Percentiles rank a stretch among this genome's conserved stretches.
Evolutionary conservation across 805 yeast species (phyloP).

Genomic region (Candida pseudofarinosa): DNA sequence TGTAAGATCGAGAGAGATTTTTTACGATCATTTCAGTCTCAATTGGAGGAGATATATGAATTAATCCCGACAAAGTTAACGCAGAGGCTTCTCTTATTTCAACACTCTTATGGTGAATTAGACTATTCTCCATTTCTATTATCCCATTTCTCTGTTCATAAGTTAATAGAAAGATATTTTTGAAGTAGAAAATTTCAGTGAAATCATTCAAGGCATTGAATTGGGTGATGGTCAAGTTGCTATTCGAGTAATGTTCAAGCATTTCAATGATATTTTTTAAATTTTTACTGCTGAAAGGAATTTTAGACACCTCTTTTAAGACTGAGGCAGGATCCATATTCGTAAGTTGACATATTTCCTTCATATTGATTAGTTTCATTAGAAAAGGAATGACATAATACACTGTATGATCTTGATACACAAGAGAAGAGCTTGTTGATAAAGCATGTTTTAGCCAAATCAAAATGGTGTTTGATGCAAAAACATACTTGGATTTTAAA

Average conservation of each 20-base stretch:
- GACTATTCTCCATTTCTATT: conserved; percentile 46
- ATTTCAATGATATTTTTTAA: conserved; percentile 29
- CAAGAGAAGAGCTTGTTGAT: conserved; percentile 49
- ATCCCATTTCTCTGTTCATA: conserved; percentile 45
- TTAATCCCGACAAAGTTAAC: conserved; percentile 69
- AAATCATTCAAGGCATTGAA: conserved; percentile 62
- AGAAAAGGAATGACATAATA: conserved; percentile 63
- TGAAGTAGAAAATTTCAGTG: conserved; percentile 65
- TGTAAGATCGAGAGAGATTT: conserved; percentile 29
- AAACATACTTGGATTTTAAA: conserved; percentile 56
- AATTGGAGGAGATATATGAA: conserved; percentile 57
- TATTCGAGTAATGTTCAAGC: conserved; percentile 33
- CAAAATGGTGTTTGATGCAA: conserved; percentile 60
- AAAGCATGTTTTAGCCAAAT: conserved; percentile 55
- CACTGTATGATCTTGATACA: conserved; percentile 49
- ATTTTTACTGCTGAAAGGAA: conserved; percentile 21
- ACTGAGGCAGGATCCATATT: conserved; percentile 50
- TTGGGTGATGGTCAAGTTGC: conserved; percentile 43
- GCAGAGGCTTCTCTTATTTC: conserved; percentile 77
- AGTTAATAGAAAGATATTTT: conserved; percentile 56
- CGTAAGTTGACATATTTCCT: conserved; percentile 77
- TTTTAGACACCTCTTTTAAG: conserved; percentile 42
- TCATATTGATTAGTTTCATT: conserved; percentile 57
- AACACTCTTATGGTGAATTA: conserved; percentile 59
- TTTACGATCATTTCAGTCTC: conserved; percentile 41